Base-by-base conservation (phyloP, 352 stramenopile genomes). In the Pythium folliculosum region DNA sequence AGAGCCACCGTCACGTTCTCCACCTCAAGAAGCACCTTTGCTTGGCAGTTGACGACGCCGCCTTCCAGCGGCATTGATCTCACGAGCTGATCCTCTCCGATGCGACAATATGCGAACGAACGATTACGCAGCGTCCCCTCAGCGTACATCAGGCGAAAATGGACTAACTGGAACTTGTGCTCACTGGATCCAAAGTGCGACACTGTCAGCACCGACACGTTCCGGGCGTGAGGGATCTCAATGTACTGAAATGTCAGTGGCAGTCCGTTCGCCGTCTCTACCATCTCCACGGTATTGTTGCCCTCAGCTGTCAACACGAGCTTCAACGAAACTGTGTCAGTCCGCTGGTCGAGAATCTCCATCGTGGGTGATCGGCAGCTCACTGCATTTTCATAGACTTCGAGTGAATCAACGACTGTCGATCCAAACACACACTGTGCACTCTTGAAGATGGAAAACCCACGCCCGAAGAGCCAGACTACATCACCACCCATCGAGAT, bases 351-450 rank as follows among this genome's bases (percentile, higher is more conserved):
- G 8, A 21, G 1, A 17, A 22, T 17, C 16, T 17, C 5, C 2
- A 44, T 37, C 3, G 48, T 5, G 8, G 64, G 64, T 5, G 43
- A 43, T 19, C 19, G 23, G 37, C 66, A 72, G 27, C 66, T 60
- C 19, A 72, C 9, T 3, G 37, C 60, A 38, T 72, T 68, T 13
- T 68, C 60, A 25, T 45, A 61, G 6, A 69, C 30, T 1, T 69
- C 60, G 7, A 45, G 38, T 8, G 59, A 40, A 19, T 52, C 38
- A 7, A 68, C 43, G 17, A 57, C 5, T 2, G 23, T 30, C 6
- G 48, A 49, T 21, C 60, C 67, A n/a, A 73, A 68, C 1, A 51
- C 25, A 19, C 67, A 73, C 25, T 59, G 45, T 17, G 47, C 53
- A 7, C n/a, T 44, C 7, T 32, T 12, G 35, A 73, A 63, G 0